Base-by-base conservation (phyloP, 2,329 filamentous ascomycete genomes). In the Zymoseptoria brevis region DNA sequence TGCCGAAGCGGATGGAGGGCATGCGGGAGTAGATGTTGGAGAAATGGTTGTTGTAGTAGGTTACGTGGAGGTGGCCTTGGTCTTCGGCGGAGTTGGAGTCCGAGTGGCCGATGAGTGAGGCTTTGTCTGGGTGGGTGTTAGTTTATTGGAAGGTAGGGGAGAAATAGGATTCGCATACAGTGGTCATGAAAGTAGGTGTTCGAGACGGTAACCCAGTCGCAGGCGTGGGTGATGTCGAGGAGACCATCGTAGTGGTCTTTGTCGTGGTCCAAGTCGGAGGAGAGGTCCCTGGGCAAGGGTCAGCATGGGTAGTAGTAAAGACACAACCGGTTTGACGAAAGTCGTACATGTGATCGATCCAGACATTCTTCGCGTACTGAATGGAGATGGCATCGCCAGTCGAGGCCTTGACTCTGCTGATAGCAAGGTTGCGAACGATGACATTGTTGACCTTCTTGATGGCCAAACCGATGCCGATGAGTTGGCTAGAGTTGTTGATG, bases 321-420 rank as follows among this genome's bases (percentile, higher is more conserved):
- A 29, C 26, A 8, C 26, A 29, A 8, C 26, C 26, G n/a, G n/a
- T 29, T 29, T 8, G 3, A 8, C 8, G 7, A 4, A 29, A 29
- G 26, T 88, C 77, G 63, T 88, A 85, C 70, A 79, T 78, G 75
- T 88, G 86, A 74, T 88, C 86, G 54, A 88, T 75, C 86, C 85
- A 88, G 26, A 85, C 75, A 57, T 81, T 80, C 4, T 69, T 76
- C 1, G 76, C 73, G 1, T 69, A 66, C 61, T 83, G 76, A 2
- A 83, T 74, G 1, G 77, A 76, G 56, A 85, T 75, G 48, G 79
- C 77, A 68, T 85, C 82, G 45, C 79, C 79, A 30, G 75, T 72
- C 8, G 74, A 70, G 6, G 75, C 73, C 9, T 74, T 73, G 1
- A 82, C 78, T 58, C 81, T 79, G 61, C 75, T 69, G 61, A 82